Base-by-base conservation (phyloP, 345 rosid species). In the Nephelium lappaceum region DNA sequence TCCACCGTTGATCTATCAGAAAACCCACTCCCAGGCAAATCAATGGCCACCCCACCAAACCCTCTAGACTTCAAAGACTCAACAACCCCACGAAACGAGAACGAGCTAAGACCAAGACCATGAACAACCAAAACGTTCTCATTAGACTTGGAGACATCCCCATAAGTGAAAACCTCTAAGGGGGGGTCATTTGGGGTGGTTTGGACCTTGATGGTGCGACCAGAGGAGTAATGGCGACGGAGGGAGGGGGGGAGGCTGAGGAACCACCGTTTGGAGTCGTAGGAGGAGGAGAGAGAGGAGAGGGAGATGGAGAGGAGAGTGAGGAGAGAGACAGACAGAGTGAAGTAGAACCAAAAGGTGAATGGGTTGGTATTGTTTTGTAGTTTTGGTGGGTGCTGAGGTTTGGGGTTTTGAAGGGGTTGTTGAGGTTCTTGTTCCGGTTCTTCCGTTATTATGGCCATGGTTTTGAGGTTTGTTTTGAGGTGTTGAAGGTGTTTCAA, bases 1-100 rank as follows among this genome's bases (percentile, higher is more conserved):
- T 86, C 96, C 42, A 87, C 80, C 64, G 78, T 72, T 14, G 91
- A 84, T 73, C 92, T 92, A 76, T 95, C 99, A 19, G 99, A 95
- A 79, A 95, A 93, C 61, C 99, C 99, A 83, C 84, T 88, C 60
- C 99, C 99, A 16, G 99, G 99, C 75, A 95, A 87, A 87, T 93
- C 99, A 74, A 95, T 43, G n/a, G 92, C 93, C n/a, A 85, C 80
- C 63, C 84, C 91, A 78, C 78, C 94, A 75, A 90, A 58, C 79
- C 92, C 96, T 86, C 82, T 91, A 6, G 92, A 88, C 43, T 91
- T 93, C 36, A 95, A 73, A 63, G 86, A 83, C 53, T 77, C 72
- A 3, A 90, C 57, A 67, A 88, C 79, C 53, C 80, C 85, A 39
- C 87, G 81, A 85, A 90, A 95, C 0, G 93, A 88, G 77, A 81